Base-by-base conservation (phyloP, 345 rosid species). In the Rhizophora mangle region DNA sequence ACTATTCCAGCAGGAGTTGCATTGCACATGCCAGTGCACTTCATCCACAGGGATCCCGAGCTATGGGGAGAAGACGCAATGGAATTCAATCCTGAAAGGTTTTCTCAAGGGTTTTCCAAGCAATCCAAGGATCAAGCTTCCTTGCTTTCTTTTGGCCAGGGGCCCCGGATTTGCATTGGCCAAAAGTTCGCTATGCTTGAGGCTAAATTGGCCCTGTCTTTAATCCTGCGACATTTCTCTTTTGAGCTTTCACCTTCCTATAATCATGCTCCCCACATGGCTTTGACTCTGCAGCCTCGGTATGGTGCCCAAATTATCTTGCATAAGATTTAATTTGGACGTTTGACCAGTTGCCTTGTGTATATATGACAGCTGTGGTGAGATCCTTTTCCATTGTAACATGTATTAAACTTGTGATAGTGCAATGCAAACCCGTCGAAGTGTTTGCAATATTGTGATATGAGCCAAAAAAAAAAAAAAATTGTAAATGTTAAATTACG, bases 101-200 rank as follows among this genome's bases (percentile, higher is more conserved):
- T 68, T 68, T 37, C 63, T 11, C 26, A 68, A 8, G 63, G 71
- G 9, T 37, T 57, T 19, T 24, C 71, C 3, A 68, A 68, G 16
- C 51, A 62, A 36, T 20, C 69, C 19, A 53, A 53, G 51, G 52
- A 26, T 56, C 62, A 30, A 32, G 37, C 51, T 6, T 13, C 63
- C 0, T 56, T 57, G 8, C 43, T 58, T 26, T 11, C 63, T 11
- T 68, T 68, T 22, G 71, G 64, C 2, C 58, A 64, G 71, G 71
- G 64, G 4, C 56, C 56, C 20, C 59, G 64, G 39, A 43, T 39
- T 0, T 68, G 64, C 71, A 58, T 68, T 27, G 71, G 71, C 11
- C 71, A 68, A 13, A 57, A 68, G n/a, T 57, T 68, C 46, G 71
- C 71, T 19, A 57, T 68, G 71, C 36, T 58, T 57, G 71, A 58